Evolutionary conservation across 2,329 filamentous ascomycete genomes (phyloP), one percentile per base, ranked within the genome.

Genomic region (Aspergillus sp.): DNA sequence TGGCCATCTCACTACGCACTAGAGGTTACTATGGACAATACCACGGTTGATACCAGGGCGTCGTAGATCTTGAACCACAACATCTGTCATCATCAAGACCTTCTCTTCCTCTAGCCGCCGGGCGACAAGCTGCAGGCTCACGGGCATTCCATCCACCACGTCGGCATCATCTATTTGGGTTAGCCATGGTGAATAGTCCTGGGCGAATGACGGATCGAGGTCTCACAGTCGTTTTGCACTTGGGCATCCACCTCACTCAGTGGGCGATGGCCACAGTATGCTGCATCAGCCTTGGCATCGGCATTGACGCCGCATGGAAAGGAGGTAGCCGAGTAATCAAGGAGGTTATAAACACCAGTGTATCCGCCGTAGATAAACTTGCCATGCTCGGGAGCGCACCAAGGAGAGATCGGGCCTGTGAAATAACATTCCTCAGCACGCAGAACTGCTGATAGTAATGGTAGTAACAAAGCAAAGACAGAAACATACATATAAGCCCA

Each of bases 21-120:
- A 26, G 8, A 26, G 24, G 0, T 8, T 26, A 1, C 24, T 26
- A 26, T 9, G 24, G 8, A 26, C 24, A 26, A 7, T 30, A 4
- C 26, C 8, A 30, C 7, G 24, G 24, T 26, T 9, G 7, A 0
- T 30, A 30, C 9, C 26, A 11, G 26, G 9, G 4, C 9, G 22
- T 24, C 22, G 26, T 11, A 30, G 9, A 9, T 68, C 67, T 48
- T 73, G 64, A 6, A 69, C 59, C 47, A 77, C 67, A 17, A 74
- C 67, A 26, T 67, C 71, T 1, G 68, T 68, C 70, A 76, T 73
- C 51, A 75, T 72, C 32, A 78, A 54, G 1, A 69, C 64, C 47
- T 67, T 71, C 59, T 73, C 71, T 44, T 73, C 71, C 55, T 73
- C 70, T 0, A 72, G 62, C 22, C 68, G 60, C 4, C 63, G 62